These are phyloP conservation scores for Cladorrhinum sp. DNA, from an alignment of 2,329 filamentous ascomycete genomes.

Conservation along the genomic window DNA sequence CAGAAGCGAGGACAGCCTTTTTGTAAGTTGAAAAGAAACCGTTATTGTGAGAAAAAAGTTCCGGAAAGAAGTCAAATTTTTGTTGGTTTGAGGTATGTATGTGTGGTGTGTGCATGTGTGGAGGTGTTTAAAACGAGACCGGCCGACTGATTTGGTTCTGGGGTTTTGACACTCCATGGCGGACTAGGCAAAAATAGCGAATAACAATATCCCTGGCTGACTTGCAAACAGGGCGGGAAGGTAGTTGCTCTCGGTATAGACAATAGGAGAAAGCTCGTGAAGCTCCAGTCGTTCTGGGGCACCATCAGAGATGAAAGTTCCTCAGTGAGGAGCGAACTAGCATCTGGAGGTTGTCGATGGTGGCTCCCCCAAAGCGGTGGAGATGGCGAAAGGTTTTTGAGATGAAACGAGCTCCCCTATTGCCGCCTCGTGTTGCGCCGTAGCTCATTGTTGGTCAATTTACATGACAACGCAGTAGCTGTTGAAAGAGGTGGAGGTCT, in stretches of 20 bases:
- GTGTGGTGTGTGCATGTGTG: too few species aligned
- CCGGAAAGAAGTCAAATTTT: not conserved
- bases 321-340: not conserved
- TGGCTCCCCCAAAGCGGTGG: not conserved
- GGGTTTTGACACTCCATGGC: not conserved
- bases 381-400: not conserved
- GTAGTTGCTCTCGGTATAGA: not conserved
- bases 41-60: not conserved
- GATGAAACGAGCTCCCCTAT: not conserved
- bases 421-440: not conserved
- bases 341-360: not conserved
- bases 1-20: not conserved
- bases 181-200: too few species aligned
- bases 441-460: constrained; percentile 23
- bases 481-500: constrained; percentile 30
- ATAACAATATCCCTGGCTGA: too few species aligned
- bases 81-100: too few species aligned
- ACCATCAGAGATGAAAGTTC: not conserved
- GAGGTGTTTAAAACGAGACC: too few species aligned
- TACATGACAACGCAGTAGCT: constrained; percentile 36
- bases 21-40: not conserved
- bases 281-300: not conserved
- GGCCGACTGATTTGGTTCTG: not conserved
- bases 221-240: too few species aligned
- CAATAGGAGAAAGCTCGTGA: not conserved